phyloP scores from a whole-genome alignment of 148 eudicot genomes.

The Fagopyrum homotropicum region DNA sequence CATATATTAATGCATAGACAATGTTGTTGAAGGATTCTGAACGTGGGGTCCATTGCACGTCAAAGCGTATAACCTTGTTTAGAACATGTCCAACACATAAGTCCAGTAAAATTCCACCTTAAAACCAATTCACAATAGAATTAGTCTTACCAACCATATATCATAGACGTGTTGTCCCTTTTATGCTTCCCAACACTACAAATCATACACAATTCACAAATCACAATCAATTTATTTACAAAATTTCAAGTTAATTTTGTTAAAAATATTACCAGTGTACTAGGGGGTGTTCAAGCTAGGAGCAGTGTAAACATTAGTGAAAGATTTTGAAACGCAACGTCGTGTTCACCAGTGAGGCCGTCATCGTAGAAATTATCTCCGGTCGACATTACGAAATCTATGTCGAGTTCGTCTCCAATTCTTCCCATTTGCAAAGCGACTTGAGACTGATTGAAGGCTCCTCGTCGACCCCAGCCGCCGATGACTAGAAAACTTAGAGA shows the following conservation, averaged over 20 bases:
- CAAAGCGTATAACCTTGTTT: too few species aligned
- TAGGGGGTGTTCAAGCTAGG: constrained; percentile 70
- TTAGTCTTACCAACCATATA: too few species aligned
- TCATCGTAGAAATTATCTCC: constrained; percentile 79
- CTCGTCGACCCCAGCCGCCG: constrained; percentile 86
- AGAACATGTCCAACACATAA: too few species aligned
- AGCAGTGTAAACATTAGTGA: constrained; percentile 53
- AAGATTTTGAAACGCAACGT: constrained; percentile 59
- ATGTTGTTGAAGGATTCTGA: too few species aligned
- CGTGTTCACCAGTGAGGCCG: constrained; percentile 53
- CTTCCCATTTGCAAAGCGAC: constrained; percentile 79
- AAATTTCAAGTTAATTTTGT: neutral
- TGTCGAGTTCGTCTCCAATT: constrained; percentile 47
- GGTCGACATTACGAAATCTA: constrained; percentile 65
- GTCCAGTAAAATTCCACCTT: too few species aligned
- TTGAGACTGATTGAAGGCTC: constrained; percentile 54
- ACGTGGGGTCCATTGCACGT: too few species aligned
- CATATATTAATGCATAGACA: too few species aligned
- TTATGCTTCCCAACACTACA: constrained; percentile 73
- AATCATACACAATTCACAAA: neutral
- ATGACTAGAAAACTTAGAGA: constrained; percentile 40
- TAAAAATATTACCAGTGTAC: constrained; percentile 43
- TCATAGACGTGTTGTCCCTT: too few species aligned
- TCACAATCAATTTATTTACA: neutral
- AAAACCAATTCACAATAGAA: too few species aligned